These are phyloP conservation scores for Blastomyces percursus DNA, from an alignment of 2,329 filamentous ascomycete species.

Conservation along the genomic window DNA sequence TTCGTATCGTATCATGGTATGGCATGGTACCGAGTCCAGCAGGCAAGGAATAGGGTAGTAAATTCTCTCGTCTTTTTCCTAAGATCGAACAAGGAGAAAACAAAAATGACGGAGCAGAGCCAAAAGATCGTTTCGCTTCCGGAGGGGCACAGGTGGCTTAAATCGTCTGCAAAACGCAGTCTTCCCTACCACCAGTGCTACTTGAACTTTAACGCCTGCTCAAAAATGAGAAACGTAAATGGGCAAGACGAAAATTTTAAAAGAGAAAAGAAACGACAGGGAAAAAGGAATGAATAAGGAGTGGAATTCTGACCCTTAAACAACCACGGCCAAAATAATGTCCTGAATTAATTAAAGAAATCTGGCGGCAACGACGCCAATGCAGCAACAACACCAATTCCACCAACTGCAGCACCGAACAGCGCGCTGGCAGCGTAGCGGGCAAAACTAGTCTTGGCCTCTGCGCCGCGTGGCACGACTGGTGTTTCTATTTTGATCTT, in stretches of 20 bases:
- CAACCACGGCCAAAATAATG: neutral
- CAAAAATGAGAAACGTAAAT: neutral
- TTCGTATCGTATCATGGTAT: neutral
- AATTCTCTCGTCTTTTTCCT: neutral
- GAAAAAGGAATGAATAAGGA: neutral
- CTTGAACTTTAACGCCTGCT: too few species aligned
- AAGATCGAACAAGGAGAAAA: neutral
- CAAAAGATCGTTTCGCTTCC: neutral
- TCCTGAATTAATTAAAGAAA: conserved; percentile 26
- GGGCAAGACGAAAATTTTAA: neutral
- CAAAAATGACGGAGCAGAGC: neutral
- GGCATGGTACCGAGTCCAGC: neutral
- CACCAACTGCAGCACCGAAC: conserved; percentile 32
- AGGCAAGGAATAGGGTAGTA: neutral
- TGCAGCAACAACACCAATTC: conserved; percentile 31
- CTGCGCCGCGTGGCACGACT: conserved; percentile 16
- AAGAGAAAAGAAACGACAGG: neutral
- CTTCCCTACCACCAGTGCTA: too few species aligned
- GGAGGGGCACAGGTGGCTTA: neutral
- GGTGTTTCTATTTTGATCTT: conserved; percentile 6
- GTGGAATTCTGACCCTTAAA: too few species aligned
- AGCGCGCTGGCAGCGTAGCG: conserved; percentile 32
- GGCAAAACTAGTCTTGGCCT: conserved; percentile 18
- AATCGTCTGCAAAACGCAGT: neutral
- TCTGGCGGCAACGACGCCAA: conserved; percentile 34